Conservation (phyloP, 1,284 basidiomycete genomes). For the Albatrellus sp. region DNA sequence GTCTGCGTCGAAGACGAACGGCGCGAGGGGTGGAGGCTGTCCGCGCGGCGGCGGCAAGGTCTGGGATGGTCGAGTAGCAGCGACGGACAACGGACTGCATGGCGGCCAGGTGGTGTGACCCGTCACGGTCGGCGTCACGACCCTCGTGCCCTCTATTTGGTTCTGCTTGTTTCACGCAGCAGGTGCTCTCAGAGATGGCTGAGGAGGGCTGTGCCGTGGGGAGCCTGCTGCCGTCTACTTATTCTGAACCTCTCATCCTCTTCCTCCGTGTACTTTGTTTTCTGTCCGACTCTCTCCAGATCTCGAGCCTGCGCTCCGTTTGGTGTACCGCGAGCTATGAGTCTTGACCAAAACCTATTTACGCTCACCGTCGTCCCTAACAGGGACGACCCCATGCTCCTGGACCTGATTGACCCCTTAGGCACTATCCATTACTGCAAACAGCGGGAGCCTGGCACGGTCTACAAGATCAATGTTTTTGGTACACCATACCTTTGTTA, state of each 20-base stretch:
- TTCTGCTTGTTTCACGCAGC: background rate
- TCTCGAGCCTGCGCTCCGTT: background rate
- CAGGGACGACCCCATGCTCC: constrained; percentile 40
- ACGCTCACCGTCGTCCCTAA: constrained; percentile 54
- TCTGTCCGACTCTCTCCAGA: too few species aligned
- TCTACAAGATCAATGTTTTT: constrained; percentile 53
- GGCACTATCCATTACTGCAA: constrained; percentile 61
- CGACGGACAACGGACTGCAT: constrained; percentile 28
- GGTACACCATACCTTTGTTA: constrained; percentile 27
- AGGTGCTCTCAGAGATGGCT: too few species aligned
- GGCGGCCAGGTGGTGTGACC: background rate
- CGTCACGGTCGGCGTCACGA: background rate
- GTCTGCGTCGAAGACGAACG: constrained; percentile 55
- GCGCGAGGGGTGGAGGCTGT: constrained; percentile 59
- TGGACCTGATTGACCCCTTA: constrained; percentile 55
- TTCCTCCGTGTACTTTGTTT: too few species aligned
- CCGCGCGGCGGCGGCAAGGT: constrained; percentile 40
- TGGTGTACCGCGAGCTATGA: constrained; percentile 30
- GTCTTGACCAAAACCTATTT: constrained; percentile 70
- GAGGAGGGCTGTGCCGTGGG: too few species aligned
- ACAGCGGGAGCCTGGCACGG: constrained; percentile 33
- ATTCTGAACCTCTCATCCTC: too few species aligned
- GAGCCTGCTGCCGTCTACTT: too few species aligned
- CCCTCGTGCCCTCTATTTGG: background rate
- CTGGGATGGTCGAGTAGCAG: constrained; percentile 36